Conservation (phyloP, 2,329 filamentous ascomycete species). For the Zymoseptoria passerinii region DNA sequence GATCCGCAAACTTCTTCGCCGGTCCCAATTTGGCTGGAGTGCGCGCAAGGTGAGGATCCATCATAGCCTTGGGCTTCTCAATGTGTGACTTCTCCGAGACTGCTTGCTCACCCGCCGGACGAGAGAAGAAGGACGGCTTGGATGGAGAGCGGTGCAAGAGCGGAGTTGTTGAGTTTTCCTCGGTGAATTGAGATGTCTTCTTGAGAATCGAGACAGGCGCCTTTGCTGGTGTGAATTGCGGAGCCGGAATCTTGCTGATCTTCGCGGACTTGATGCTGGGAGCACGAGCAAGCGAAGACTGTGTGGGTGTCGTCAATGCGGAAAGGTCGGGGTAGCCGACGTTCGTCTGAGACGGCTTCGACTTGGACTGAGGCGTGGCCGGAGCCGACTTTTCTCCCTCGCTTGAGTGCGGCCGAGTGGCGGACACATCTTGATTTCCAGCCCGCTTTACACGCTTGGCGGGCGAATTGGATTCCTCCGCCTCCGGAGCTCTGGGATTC, state of each 20-base stretch:
- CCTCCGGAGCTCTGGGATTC: conserved; percentile 16
- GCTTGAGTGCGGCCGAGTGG: conserved; percentile 48
- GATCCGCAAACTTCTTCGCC: conserved; percentile 3
- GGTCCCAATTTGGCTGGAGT: conserved; percentile 18
- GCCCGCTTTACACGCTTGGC: conserved; percentile 56
- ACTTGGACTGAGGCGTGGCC: conserved; percentile 38
- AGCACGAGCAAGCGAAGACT: conserved; percentile 59
- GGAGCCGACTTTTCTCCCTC: conserved; percentile 36
- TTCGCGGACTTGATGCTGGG: conserved; percentile 44
- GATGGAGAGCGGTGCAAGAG: conserved; percentile 25
- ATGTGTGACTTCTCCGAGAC: not conserved
- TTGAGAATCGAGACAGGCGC: conserved; percentile 4
- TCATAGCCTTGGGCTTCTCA: conserved; percentile 12
- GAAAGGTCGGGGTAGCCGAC: conserved; percentile 43
- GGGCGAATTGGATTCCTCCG: conserved; percentile 34
- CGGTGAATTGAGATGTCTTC: conserved; percentile 2
- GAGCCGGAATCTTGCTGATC: conserved; percentile 27
- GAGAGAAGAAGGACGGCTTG: conserved; percentile 18
- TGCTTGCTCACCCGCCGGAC: not conserved
- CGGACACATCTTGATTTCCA: conserved; percentile 60
- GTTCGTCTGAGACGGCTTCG: conserved; percentile 35
- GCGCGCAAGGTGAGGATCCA: conserved; percentile 22
- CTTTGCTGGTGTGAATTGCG: conserved; percentile 20
- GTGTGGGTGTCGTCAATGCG: conserved; percentile 67
- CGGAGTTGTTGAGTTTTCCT: conserved; percentile 13